These are phyloP conservation scores for Mycena crocata DNA, from an alignment of 768 basidiomycete species.

Conservation along the genomic window DNA sequence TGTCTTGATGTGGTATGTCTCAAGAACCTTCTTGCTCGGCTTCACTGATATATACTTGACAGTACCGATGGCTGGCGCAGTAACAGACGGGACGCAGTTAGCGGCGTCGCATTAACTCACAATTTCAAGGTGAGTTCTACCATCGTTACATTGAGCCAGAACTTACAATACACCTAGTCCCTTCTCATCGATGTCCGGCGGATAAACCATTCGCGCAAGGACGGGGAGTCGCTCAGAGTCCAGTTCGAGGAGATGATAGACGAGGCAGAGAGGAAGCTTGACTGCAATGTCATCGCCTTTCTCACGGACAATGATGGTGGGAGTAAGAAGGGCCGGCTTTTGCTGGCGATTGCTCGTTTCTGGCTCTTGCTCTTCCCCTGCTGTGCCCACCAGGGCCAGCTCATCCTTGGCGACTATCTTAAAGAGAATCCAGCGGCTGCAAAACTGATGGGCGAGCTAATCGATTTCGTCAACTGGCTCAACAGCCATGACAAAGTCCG, in stretches of 20 bases:
- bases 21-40: no score
- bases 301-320: slow-evolving; percentile 26
- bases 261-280: slow-evolving; percentile 10
- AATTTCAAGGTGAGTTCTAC: background rate
- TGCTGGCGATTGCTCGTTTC: background rate
- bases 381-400: no score
- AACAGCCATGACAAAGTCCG: no score
- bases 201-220: slow-evolving; percentile 23
- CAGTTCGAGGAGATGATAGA: slow-evolving; percentile 14
- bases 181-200: background rate
- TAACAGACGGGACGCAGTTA: background rate
- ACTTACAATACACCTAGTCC: background rate
- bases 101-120: background rate
- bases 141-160: no score
- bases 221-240: slow-evolving; percentile 1
- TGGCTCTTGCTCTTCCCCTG: no score
- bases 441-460: no score
- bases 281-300: slow-evolving; percentile 15
- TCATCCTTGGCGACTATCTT: no score
- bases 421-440: no score
- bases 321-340: slow-evolving; percentile 23
- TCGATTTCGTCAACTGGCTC: no score
- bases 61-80: slow-evolving; percentile 20
- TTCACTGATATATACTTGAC: background rate
- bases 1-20: slow-evolving; percentile 5